Conservation (phyloP, 768 basidiomycete species). For the Phaeotremella fagi region DNA sequence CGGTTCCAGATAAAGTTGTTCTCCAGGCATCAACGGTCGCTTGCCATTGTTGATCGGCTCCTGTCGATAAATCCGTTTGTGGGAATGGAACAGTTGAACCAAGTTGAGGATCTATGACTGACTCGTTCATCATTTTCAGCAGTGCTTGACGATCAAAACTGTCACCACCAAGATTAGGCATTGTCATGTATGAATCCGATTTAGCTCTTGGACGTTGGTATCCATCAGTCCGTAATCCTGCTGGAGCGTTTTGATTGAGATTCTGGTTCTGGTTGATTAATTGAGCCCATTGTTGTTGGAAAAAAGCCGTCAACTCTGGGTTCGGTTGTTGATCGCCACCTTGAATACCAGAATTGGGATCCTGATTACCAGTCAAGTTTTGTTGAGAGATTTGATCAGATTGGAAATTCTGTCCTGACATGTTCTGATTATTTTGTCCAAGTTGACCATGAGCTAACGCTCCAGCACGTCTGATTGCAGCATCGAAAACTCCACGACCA, state of each 20-base stretch:
- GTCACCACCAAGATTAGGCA: slow-evolving; percentile 6
- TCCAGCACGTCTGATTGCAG: slow-evolving; percentile 24
- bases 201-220: slow-evolving; percentile 32
- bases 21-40: slow-evolving; percentile 31
- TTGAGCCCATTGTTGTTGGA: slow-evolving; percentile 13
- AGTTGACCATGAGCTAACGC: slow-evolving; percentile 7
- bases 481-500: slow-evolving; percentile 36
- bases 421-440: slow-evolving; percentile 1
- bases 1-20: slow-evolving; percentile 6
- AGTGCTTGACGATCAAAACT: slow-evolving; percentile 25
- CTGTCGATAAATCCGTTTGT: not conserved
- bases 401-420: not conserved
- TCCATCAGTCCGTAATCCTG: slow-evolving; percentile 7
- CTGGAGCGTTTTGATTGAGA: not conserved
- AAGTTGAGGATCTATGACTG: too few species aligned
- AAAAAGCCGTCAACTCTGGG: not conserved
- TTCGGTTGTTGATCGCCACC: not conserved
- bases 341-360: not conserved
- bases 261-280: too few species aligned
- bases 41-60: slow-evolving; percentile 19
- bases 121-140: slow-evolving; percentile 11
- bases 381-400: not conserved
- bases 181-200: slow-evolving; percentile 37
- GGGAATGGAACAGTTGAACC: not conserved
- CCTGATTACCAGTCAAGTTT: not conserved